A percentile compares a stretch with the other conserved stretches of the same genome.
These are phyloP conservation scores for Penicillium coprophilum DNA, from an alignment of 495 filamentous ascomycete genomes.

Conservation along the genomic window DNA sequence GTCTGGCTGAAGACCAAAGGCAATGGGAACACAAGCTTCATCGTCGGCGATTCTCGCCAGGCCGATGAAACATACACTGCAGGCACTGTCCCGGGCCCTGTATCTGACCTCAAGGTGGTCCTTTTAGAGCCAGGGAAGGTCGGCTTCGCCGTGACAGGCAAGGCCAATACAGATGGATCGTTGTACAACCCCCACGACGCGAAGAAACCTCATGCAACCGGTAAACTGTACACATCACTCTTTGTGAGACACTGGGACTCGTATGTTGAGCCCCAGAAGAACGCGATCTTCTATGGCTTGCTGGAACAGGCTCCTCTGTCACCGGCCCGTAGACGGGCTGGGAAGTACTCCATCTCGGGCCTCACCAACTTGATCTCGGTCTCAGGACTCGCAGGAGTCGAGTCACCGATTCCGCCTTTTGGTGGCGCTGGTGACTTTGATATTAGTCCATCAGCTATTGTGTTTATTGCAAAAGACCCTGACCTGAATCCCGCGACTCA, in stretches of 20 bases:
- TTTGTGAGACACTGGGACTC: conserved; percentile 66
- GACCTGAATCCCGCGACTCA: conserved; percentile 72
- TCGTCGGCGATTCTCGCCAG: conserved; percentile 57
- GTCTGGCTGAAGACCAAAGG: conserved; percentile 65
- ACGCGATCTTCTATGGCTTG: conserved; percentile 70
- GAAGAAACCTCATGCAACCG: conserved; percentile 52
- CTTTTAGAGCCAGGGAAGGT: conserved; percentile 59
- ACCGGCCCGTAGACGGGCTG: conserved; percentile 36
- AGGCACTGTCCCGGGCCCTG: conserved; percentile 61
- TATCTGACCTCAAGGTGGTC: conserved; percentile 74
- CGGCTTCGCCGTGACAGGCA: conserved; percentile 67
- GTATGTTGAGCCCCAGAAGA: conserved; percentile 60
- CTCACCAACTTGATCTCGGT: conserved; percentile 51
- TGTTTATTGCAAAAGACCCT: conserved; percentile 86
- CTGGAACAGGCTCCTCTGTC: conserved; percentile 50
- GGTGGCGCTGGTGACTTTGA: conserved; percentile 61
- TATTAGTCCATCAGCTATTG: conserved; percentile 56
- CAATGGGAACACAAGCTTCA: conserved; percentile 65
- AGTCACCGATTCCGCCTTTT: conserved; percentile 59
- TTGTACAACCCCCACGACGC: conserved; percentile 56
- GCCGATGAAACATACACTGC: conserved; percentile 59
- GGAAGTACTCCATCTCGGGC: conserved; percentile 47
- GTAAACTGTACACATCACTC: conserved; percentile 53
- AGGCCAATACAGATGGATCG: conserved; percentile 55
- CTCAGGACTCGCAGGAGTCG: conserved; percentile 43